Conservation (phyloP, 768 basidiomycete genomes). For the Lepiota brunneoincarnata region DNA sequence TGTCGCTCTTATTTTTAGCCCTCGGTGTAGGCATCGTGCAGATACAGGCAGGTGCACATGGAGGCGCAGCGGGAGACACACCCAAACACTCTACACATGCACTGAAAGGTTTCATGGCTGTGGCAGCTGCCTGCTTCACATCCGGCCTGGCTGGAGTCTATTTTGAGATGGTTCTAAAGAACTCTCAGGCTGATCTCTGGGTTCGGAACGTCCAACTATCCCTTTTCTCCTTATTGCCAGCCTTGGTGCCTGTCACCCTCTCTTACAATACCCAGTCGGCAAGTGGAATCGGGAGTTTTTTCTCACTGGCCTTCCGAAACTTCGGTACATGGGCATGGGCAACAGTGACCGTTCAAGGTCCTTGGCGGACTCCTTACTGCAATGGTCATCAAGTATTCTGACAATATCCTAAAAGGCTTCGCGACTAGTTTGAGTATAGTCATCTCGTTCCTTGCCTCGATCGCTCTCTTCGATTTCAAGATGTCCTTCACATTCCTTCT, state of each 20-base stretch:
- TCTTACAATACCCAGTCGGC: conserved; percentile 26
- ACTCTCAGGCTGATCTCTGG: conserved; percentile 88
- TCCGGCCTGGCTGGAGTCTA: conserved; percentile 97
- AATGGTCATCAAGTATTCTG: conserved; percentile 91
- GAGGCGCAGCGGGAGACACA: conserved; percentile 14
- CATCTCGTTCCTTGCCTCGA: conserved; percentile 90
- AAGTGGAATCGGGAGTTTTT: conserved; percentile 32
- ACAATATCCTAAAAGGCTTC: conserved; percentile 92
- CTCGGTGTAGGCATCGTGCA: conserved; percentile 89
- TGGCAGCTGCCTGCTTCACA: conserved; percentile 88
- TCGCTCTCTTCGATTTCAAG: conserved; percentile 85
- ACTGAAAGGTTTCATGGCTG: conserved; percentile 85
- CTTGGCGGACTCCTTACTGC: conserved; percentile 92
- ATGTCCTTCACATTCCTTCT: conserved; percentile 85
- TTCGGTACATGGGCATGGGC: conserved; percentile 93
- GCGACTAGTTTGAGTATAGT: conserved; percentile 94
- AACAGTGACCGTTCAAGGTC: conserved; percentile 84
- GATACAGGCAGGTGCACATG: conserved; percentile 52
- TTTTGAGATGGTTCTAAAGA: conserved; percentile 97
- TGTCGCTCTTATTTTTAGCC: conserved; percentile 80
- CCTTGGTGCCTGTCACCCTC: conserved; percentile 74
- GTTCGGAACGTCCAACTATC: conserved; percentile 96
- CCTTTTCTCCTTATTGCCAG: conserved; percentile 89
- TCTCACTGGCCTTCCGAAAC: conserved; percentile 67
- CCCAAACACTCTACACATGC: conserved; percentile 66